Base-by-base conservation (phyloP, 108 stramenopile species). In the Parmales sp. region DNA sequence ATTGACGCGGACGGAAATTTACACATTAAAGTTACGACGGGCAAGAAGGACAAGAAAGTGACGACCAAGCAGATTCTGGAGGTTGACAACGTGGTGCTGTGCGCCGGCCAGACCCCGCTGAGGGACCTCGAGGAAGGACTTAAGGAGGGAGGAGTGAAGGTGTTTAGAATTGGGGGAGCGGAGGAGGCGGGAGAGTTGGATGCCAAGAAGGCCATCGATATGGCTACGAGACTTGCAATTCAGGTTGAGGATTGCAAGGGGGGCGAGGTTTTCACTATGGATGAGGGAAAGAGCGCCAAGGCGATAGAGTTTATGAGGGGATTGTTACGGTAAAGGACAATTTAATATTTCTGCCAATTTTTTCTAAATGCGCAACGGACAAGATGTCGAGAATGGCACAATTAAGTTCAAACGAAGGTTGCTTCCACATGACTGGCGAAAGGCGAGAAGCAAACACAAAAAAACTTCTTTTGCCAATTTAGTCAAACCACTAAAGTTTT, bases 161-260 rank as follows among this genome's bases (percentile, higher is more conserved):
- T 92, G 11, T 95, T 80, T 66, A 81, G 88, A 19, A 93, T 98
- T 73, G 97, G 97, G 22, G 95, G 95, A 48, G 89, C 95, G 8
- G 91, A 85, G 65, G 66, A 84, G 71, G 97, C 97, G 11, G 88
- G 87, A 5, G 97, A 98, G 71, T 74, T 96, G 26, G 97, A 98
- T 75, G 97, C 97, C 19, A 98, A 98, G 74, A 78, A 94, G 37
- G 97, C 97, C 22, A 96, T 98, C 72, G 97, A 98, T 72, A 96
- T 96, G 90, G 97, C 94, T 37, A 94, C 89, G 16, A 77, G 97
- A 63, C 79, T 98, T 25, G 97, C 97, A 28, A 34, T 79, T n/a
- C 70, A 77, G 54, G 88, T 91, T 36, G 80, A 88, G 45, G 75
- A 85, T 84, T 87, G 60, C 65, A 80, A 38, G 73, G 82, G 19